These are phyloP conservation scores for Sordaria brevicollis DNA, from an alignment of 495 filamentous ascomycete species.

Conservation along the genomic window DNA sequence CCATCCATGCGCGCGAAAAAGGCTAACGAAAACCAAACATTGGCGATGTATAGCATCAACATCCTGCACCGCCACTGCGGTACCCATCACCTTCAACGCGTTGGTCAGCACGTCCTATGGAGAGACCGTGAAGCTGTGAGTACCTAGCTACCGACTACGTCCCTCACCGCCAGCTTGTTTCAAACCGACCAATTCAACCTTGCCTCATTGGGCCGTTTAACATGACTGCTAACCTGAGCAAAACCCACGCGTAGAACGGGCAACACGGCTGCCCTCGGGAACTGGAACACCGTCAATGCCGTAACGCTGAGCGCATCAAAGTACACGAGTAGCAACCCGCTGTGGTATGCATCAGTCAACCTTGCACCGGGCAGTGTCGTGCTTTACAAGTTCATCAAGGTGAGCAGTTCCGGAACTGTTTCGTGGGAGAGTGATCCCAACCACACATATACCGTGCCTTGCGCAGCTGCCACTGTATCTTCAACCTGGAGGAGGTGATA, in stretches of 20 bases:
- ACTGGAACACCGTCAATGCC: constrained; percentile 42
- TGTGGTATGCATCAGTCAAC: constrained; percentile 46
- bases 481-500: constrained; percentile 6
- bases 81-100: constrained; percentile 49
- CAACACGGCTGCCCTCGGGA: constrained; percentile 43
- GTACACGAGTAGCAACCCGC: constrained; percentile 46
- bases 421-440: constrained; percentile 59
- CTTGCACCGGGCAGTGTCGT: constrained; percentile 42
- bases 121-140: constrained; percentile 46
- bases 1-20: not conserved
- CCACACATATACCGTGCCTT: constrained; percentile 45
- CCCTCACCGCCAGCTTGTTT: not conserved
- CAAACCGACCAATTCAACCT: not conserved
- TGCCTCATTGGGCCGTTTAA: not conserved
- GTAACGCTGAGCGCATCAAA: constrained; percentile 41
- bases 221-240: not conserved
- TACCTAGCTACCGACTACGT: not conserved
- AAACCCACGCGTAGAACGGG: constrained; percentile 25
- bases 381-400: constrained; percentile 60
- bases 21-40: not conserved
- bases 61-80: constrained; percentile 32
- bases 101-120: constrained; percentile 43
- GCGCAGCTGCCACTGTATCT: constrained; percentile 8
- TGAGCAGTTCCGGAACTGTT: constrained; percentile 43
- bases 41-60: not conserved